Conservation (phyloP, 1,284 basidiomycete genomes). For the Ustilago esculenta region DNA sequence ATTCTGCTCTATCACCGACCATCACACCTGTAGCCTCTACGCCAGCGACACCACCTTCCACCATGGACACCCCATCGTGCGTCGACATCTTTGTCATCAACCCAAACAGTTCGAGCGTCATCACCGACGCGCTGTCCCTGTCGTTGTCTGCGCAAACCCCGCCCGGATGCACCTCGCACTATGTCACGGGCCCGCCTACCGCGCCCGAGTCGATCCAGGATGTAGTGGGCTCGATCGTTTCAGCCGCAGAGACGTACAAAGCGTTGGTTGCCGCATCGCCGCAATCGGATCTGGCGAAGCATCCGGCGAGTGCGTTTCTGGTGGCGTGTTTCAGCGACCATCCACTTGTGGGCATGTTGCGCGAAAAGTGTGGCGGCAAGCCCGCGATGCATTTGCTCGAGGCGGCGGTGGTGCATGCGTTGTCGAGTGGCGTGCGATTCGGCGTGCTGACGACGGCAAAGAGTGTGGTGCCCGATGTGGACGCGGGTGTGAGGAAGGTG, state of each 20-base stretch:
- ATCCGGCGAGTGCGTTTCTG: conserved; percentile 30
- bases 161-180: conserved; percentile 1
- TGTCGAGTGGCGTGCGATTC: conserved; percentile 15
- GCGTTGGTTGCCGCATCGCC: neutral
- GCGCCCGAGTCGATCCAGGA: conserved; percentile 45
- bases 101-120: conserved; percentile 32
- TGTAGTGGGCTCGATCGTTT: conserved; percentile 27
- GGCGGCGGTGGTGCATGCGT: conserved; percentile 41
- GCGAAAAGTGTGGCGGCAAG: conserved; percentile 11
- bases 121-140: conserved; percentile 19
- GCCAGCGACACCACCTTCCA: neutral
- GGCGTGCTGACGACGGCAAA: conserved; percentile 51
- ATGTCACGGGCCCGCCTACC: conserved; percentile 38
- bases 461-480: conserved; percentile 47
- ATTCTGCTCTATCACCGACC: too few relatives aligned
- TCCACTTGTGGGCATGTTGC: conserved; percentile 46
- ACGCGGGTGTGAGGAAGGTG: conserved; percentile 36
- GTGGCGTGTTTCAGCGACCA: conserved; percentile 58
- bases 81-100: conserved; percentile 29
- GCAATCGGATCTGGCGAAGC: neutral
- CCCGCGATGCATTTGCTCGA: conserved; percentile 49
- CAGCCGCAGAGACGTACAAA: conserved; percentile 37
- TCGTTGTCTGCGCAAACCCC: conserved; percentile 7
- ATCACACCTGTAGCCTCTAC: conserved; percentile 13
- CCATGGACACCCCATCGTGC: neutral